Base-by-base conservation (phyloP, 495 filamentous ascomycete species). In the Penicillium malachiteum region DNA sequence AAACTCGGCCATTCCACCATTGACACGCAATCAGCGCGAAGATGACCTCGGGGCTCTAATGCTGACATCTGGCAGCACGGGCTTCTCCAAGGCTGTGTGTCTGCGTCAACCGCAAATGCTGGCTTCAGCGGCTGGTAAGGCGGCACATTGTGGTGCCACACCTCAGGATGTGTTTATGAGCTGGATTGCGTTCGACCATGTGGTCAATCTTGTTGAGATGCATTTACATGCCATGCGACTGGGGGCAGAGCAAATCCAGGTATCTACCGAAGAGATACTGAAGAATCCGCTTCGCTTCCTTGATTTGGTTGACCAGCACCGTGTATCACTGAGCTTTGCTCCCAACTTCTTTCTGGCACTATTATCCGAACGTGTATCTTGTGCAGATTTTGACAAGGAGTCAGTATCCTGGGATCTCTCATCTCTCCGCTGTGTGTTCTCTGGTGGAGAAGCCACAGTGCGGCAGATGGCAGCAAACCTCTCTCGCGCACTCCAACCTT, bases 41-140 rank as follows among this genome's bases (percentile, higher is more conserved):
- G 33, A 38, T 60, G 52, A 44, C 13, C 6, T 41, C 4, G 68
- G 68, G 0, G 69, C 69, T 9, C 62, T 82, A 1, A 80, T 83
- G 78, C 64, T 85, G 2, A 85, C 82, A 7, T 85, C 80, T 1
- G 82, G 82, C 3, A 78, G 71, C 54, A 80, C 75, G 11, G 82
- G 80, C 6, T 71, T 75, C 40, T 62, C 76, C 8, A 84, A 85
- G 63, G 81, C 78, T 2, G 81, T 82, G 1, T 48, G 16, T 0
- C 55, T 82, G 8, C 64, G 45, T 0, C 74, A 78, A 52, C 16
- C 30, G 5, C 75, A 83, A 56, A 58, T 82, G 2, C 30, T 82
- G 0, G 56, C 73, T 0, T 63, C 82, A 7, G 45, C 83, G 3
- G 6, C 37, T 0, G 78, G 78, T 7, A 83, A 82, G 56, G 33